phyloP scores from a whole-genome alignment of 139 green algal species.

The Edaphochlamys debaryana region DNA sequence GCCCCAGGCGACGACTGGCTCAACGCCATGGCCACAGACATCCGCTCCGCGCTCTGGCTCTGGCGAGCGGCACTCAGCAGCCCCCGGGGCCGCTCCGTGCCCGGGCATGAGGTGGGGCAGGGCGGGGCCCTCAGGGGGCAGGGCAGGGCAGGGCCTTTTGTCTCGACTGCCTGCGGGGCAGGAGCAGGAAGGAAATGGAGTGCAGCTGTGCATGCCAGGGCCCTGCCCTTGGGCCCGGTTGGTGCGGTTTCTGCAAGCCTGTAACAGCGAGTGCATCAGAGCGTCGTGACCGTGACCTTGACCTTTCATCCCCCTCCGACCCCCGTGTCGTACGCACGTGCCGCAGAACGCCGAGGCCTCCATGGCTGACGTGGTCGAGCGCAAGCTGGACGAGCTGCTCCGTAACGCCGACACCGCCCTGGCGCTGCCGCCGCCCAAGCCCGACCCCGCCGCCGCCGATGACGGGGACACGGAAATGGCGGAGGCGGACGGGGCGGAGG shows the following conservation, averaged over 20 bases:
- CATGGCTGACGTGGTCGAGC: conserved; percentile 18
- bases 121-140: no score
- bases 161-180: no score
- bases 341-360: conserved; percentile 4
- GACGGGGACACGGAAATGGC: conserved; percentile 23
- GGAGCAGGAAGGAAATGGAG: neutral
- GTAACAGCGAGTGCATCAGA: neutral
- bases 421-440: neutral
- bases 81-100: conserved; percentile 17
- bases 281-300: neutral
- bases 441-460: neutral
- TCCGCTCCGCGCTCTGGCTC: conserved; percentile 54
- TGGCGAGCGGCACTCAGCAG: conserved; percentile 53
- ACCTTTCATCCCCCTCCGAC: no score
- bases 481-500: neutral
- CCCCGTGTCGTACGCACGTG: no score
- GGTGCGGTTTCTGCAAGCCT: no score
- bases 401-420: neutral
- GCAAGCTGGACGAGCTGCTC: conserved; percentile 26
- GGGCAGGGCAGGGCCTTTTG: no score
- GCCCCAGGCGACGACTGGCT: conserved; percentile 49
- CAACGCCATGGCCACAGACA: conserved; percentile 62
- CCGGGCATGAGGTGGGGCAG: conserved; percentile 1
- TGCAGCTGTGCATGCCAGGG: no score
- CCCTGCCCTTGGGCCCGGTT: no score